These are phyloP conservation scores for Populus hybrid DNA, from an alignment of 441 rosid genomes.

Conservation along the genomic window DNA sequence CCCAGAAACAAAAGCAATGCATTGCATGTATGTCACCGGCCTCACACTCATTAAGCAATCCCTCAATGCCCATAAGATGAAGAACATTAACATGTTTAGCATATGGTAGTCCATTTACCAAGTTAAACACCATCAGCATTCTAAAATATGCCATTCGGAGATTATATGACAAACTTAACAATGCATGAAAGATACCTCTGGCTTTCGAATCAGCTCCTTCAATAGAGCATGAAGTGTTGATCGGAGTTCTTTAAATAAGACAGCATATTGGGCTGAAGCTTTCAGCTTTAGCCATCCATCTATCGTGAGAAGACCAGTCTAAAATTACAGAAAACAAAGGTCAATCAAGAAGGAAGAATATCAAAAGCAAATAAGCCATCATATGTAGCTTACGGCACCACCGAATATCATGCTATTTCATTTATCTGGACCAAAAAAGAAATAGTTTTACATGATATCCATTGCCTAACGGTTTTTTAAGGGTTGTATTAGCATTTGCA, in stretches of 20 bases:
- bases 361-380: not conserved
- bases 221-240: conserved; percentile 69
- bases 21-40: not conserved
- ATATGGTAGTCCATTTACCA: not conserved
- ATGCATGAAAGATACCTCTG: conserved; percentile 46
- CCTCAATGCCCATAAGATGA: not conserved
- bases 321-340: conserved; percentile 14
- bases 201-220: conserved; percentile 69
- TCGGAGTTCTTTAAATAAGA: conserved; percentile 83
- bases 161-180: not conserved
- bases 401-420: not conserved
- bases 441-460: not conserved
- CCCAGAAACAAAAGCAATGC: not conserved
- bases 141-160: not conserved
- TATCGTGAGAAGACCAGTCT: conserved; percentile 66
- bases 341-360: not conserved
- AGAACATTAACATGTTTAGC: not conserved
- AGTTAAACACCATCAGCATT: not conserved
- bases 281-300: conserved; percentile 89
- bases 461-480: not conserved
- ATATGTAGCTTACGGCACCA: not conserved
- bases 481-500: not conserved
- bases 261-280: conserved; percentile 93
- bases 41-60: not conserved
- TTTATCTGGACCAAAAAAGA: not conserved